Conservation (phyloP, 257 asterid genomes). For the Linderniella brevidens region DNA sequence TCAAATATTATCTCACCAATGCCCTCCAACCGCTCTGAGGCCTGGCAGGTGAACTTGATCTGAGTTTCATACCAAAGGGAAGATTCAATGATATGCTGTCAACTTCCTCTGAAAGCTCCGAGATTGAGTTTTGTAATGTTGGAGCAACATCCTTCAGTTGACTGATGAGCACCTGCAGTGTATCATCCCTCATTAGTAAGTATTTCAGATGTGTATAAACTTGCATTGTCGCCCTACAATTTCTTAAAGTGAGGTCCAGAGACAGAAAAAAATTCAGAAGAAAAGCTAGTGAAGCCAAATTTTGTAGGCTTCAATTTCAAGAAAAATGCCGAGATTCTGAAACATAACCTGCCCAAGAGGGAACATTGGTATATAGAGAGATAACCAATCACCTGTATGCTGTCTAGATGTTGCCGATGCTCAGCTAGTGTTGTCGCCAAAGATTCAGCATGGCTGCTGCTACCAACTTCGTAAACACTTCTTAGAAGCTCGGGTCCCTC, state of each 20-base stretch:
- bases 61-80: slow-evolving; percentile 36
- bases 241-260: too few relatives aligned
- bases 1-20: slow-evolving; percentile 28
- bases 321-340: too few relatives aligned
- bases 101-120: slow-evolving; percentile 82
- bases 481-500: slow-evolving; percentile 88
- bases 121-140: slow-evolving; percentile 68
- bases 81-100: slow-evolving; percentile 42
- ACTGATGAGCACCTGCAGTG: slow-evolving; percentile 74
- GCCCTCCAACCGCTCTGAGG: slow-evolving; percentile 68
- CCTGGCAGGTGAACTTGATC: slow-evolving; percentile 62
- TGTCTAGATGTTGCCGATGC: slow-evolving; percentile 80
- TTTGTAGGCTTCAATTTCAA: slow-evolving; percentile 3
- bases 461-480: slow-evolving; percentile 48
- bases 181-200: slow-evolving; percentile 11
- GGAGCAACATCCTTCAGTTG: slow-evolving; percentile 97
- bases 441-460: slow-evolving; percentile 80
- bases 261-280: background rate
- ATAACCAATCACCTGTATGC: slow-evolving; percentile 57
- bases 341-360: too few relatives aligned
- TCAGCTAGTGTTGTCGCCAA: slow-evolving; percentile 78
- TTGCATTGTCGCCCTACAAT: too few relatives aligned
- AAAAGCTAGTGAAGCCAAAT: slow-evolving; percentile 1
- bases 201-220: too few relatives aligned
- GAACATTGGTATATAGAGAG: too few relatives aligned